Evolutionary conservation across 768 basidiomycete genomes (phyloP).

Genomic region (Mycena epipterygia): DNA sequence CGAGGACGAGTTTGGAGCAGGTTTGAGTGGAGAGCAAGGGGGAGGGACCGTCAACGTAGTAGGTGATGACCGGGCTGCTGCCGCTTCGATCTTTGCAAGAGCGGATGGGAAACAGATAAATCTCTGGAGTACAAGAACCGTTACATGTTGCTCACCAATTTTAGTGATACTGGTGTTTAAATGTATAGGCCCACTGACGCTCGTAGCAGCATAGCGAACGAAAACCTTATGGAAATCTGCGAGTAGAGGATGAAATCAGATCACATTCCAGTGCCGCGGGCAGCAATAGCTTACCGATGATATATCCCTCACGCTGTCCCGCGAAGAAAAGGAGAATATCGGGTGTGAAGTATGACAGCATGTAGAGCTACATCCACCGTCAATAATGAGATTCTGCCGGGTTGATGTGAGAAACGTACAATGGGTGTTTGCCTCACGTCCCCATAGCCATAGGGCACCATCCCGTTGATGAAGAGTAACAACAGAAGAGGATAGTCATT

Average conservation of each 20-base stretch:
- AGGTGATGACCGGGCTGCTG: neutral
- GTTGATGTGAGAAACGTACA: slow-evolving; percentile 15
- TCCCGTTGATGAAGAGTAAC: slow-evolving; percentile 13
- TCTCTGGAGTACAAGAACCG: slow-evolving; percentile 10
- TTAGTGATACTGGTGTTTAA: slow-evolving; percentile 18
- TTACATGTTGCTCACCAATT: slow-evolving; percentile 20
- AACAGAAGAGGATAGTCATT: slow-evolving; percentile 10
- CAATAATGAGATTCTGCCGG: slow-evolving; percentile 14
- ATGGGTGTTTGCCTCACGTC: slow-evolving; percentile 19
- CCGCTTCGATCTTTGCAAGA: slow-evolving; percentile 16
- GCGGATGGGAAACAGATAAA: slow-evolving; percentile 15
- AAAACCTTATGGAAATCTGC: slow-evolving; percentile 21
- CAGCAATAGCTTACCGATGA: slow-evolving; percentile 17
- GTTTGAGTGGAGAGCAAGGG: slow-evolving; percentile 16
- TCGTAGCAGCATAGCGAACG: slow-evolving; percentile 18
- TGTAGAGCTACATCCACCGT: slow-evolving; percentile 18
- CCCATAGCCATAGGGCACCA: slow-evolving; percentile 18
- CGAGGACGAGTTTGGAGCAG: slow-evolving; percentile 21
- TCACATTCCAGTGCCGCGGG: slow-evolving; percentile 14
- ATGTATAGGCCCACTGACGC: slow-evolving; percentile 18
- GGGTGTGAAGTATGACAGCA: slow-evolving; percentile 15
- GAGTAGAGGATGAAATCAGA: slow-evolving; percentile 19
- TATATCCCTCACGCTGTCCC: slow-evolving; percentile 6
- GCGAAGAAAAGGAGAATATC: slow-evolving; percentile 6
- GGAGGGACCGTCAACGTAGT: slow-evolving; percentile 10